Percentiles rank a stretch among this genome's conserved stretches.
Conservation (phyloP, 225 moss, liverwort and hornwort species). For the Polytrichum commune region DNA sequence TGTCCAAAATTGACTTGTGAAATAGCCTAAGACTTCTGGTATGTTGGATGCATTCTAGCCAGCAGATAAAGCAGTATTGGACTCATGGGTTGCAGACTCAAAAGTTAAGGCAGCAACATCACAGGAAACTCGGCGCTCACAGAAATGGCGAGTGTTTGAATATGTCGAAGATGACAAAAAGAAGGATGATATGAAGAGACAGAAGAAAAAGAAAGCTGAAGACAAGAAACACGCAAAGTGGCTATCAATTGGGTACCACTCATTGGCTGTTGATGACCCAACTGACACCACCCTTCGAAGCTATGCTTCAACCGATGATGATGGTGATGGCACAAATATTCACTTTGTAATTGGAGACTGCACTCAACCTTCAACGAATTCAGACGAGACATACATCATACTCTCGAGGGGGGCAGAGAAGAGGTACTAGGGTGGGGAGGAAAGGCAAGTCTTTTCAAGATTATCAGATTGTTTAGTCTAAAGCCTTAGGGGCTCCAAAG, state of each 20-base stretch:
- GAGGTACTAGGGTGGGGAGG: too few relatives aligned
- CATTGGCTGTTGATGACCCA: constrained; percentile 54
- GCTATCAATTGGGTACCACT: constrained; percentile 62
- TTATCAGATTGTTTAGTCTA: too few relatives aligned
- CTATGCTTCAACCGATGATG: constrained; percentile 28
- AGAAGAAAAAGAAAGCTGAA: constrained; percentile 63
- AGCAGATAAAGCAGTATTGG: constrained; percentile 51
- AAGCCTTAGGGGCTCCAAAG: too few relatives aligned
- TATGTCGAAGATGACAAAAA: constrained; percentile 31
- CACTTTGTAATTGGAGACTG: constrained; percentile 85
- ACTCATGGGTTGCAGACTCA: constrained; percentile 49
- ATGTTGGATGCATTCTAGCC: constrained; percentile 18
- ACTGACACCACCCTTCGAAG: constrained; percentile 19
- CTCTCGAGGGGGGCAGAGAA: too few relatives aligned
- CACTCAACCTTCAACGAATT: constrained; percentile 50
- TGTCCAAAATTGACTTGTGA: too few relatives aligned
- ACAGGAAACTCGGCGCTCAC: constrained; percentile 20
- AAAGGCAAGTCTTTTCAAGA: too few relatives aligned
- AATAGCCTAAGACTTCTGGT: too few relatives aligned
- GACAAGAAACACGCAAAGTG: constrained; percentile 55
- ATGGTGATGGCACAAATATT: constrained; percentile 37
- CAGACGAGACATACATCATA: constrained; percentile 45
- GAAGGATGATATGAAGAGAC: constrained; percentile 31
- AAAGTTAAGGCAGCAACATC: constrained; percentile 18
- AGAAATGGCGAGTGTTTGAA: constrained; percentile 25